Percentiles rank a stretch among this genome's conserved stretches.
Evolutionary conservation across 371 early-diverging fungal species (phyloP).

Genomic region (Quaeritorhiza haematococci): DNA sequence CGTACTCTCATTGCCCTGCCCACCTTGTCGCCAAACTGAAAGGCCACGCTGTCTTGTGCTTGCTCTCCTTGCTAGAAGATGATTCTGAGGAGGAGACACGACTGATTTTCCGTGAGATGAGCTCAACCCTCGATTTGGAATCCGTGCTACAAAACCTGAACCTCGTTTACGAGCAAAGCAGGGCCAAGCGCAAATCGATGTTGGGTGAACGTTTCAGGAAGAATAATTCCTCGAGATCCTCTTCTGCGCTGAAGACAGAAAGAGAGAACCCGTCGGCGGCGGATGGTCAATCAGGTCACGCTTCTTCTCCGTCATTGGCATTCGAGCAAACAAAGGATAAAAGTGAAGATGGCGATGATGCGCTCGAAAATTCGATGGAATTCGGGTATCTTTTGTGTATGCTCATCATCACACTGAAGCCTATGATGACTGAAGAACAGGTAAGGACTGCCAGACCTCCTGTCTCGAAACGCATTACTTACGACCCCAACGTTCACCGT

Average conservation of each 20-base stretch:
- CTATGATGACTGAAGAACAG: conserved; percentile 26
- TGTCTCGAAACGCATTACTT: too few relatives aligned
- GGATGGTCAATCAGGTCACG: too few relatives aligned
- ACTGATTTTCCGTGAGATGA: conserved; percentile 46
- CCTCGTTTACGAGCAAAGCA: too few relatives aligned
- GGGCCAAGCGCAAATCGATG: conserved; percentile 18
- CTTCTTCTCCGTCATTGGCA: too few relatives aligned
- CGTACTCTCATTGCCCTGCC: conserved; percentile 26
- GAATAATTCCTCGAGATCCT: too few relatives aligned
- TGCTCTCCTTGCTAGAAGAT: conserved; percentile 52
- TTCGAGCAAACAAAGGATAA: too few relatives aligned
- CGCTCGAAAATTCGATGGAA: conserved; percentile 30
- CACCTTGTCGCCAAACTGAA: conserved; percentile 36
- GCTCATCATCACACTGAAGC: conserved; percentile 35
- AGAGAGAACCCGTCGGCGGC: too few relatives aligned
- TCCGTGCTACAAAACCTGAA: conserved; percentile 36
- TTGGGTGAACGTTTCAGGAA: conserved; percentile 18
- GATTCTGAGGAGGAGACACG: conserved; percentile 43
- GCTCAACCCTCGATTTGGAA: conserved; percentile 34
- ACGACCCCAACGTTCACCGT: too few relatives aligned
- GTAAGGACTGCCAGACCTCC: background rate
- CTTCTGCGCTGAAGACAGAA: too few relatives aligned
- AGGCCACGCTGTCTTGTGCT: conserved; percentile 43
- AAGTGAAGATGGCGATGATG: conserved; percentile 24
- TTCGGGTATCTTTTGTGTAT: conserved; percentile 41